phyloP scores from a whole-genome alignment of 148 eudicot genomes.

The Drosera capensis region DNA sequence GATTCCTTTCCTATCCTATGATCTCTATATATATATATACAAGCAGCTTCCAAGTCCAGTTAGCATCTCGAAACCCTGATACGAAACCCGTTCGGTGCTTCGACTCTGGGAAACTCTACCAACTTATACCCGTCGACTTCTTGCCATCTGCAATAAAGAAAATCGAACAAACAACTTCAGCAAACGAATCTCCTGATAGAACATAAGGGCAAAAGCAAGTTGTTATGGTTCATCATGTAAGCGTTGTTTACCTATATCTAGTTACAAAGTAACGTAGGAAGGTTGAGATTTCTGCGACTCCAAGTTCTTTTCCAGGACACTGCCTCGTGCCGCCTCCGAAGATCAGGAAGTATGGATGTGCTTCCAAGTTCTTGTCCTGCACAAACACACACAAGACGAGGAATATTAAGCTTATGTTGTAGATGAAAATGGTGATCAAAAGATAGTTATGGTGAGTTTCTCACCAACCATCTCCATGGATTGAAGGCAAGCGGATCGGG shows the following conservation, averaged over 20 bases:
- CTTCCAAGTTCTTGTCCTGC: constrained; percentile 61
- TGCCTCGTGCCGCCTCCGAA: constrained; percentile 94
- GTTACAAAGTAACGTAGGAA: constrained; percentile 92
- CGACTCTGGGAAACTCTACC: constrained; percentile 87
- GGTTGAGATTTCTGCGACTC: constrained; percentile 82
- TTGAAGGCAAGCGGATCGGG: constrained; percentile 70
- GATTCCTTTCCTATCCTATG: not conserved
- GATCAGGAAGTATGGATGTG: constrained; percentile 53
- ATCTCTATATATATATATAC: not conserved
- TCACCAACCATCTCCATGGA: constrained; percentile 97
- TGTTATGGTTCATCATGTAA: too few species aligned
- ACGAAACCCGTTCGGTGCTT: constrained; percentile 80
- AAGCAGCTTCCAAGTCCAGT: not conserved
- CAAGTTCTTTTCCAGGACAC: constrained; percentile 93
- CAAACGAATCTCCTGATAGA: too few species aligned
- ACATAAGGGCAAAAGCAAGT: too few species aligned
- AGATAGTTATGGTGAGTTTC: not conserved
- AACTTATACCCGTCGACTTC: constrained; percentile 71
- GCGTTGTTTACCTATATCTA: constrained; percentile 64
- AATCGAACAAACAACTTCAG: too few species aligned
- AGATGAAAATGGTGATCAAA: not conserved
- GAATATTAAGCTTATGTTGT: not conserved
- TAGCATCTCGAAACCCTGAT: constrained; percentile 38
- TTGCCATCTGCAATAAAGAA: too few species aligned
- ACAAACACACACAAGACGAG: constrained; percentile 4